Base-by-base conservation (phyloP, 1,284 basidiomycete species). In the Melanopsichium pennsylvanicum region DNA sequence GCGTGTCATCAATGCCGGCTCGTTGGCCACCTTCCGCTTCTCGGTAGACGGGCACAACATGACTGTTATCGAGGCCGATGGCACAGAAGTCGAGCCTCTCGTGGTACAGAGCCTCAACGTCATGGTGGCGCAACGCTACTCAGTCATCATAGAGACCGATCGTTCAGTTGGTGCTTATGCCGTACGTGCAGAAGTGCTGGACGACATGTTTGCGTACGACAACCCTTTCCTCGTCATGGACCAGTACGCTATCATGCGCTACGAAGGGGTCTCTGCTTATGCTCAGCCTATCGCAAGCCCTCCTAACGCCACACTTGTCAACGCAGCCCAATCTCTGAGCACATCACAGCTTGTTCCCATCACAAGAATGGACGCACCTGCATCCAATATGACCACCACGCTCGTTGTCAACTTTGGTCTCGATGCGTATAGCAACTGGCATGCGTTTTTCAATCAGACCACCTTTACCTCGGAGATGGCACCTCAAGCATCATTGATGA, bases 11-110 rank as follows among this genome's bases (percentile, higher is more conserved):
- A 74, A 74, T 25, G 61, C 63, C 10, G 71, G 67, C n/a, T 55
- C 62, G 8, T 35, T 72, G 2, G 66, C 72, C 1, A 60, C 52
- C 25, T 50, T 66, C 43, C 49, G 55, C 13, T 83, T 85, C 78
- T 82, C 82, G 1, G 76, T 86, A 34, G 85, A 85, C 56, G 67
- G 66, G 4, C 85, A 86, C 71, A 76, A 79, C 0, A 79, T 86
- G 36, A 84, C 82, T 3, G 80, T 86, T 23, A 79, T 85, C 52
- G 85, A 85, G 55, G 85, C 83, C 4, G 85, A 86, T 57, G 84
- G 84, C 29, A 84, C 82, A 0, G 73, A 82, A 11, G 79, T 85
- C 19, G 52, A 75, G 29, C 84, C 85, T 2, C 67, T 82, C 32
- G 54, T 68, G 1, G 84, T 84, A 11, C 63, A 82, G 7, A 80